Conservation (phyloP, 2,329 filamentous ascomycete species). For the Colletotrichum sublineola region DNA sequence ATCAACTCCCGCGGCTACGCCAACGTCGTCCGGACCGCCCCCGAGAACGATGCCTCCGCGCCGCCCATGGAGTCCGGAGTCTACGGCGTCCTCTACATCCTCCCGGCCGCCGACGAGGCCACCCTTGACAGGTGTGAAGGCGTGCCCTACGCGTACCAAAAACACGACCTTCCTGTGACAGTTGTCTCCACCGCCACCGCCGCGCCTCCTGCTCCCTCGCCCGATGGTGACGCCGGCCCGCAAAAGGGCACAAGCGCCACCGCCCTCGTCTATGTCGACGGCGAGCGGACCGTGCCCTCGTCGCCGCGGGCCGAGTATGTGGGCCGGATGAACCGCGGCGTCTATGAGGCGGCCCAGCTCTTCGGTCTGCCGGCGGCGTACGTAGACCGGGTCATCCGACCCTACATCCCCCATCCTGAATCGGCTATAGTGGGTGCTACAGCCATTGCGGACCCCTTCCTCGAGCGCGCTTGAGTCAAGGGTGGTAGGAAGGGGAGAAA, state of each 20-base stretch:
- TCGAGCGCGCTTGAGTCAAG: not conserved
- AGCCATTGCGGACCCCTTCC: slow-evolving; percentile 7
- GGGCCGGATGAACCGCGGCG: slow-evolving; percentile 72
- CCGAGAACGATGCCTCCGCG: not conserved
- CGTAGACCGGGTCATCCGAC: slow-evolving; percentile 66
- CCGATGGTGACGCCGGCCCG: not conserved
- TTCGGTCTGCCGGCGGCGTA: slow-evolving; percentile 69
- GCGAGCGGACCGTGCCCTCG: slow-evolving; percentile 53
- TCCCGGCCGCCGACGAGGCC: slow-evolving; percentile 64
- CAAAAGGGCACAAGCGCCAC: not conserved
- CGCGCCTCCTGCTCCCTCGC: slow-evolving; percentile 9
- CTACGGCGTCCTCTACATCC: slow-evolving; percentile 69
- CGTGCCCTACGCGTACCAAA: slow-evolving; percentile 73
- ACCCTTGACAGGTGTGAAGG: slow-evolving; percentile 71
- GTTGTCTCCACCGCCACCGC: slow-evolving; percentile 46
- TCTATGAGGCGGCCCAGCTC: slow-evolving; percentile 67
- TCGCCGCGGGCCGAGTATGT: slow-evolving; percentile 70
- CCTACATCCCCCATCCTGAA: slow-evolving; percentile 49
- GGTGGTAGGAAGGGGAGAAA: not conserved
- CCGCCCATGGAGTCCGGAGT: slow-evolving; percentile 54
- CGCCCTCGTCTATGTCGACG: slow-evolving; percentile 73
- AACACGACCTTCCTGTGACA: slow-evolving; percentile 60
- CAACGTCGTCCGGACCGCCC: slow-evolving; percentile 66
- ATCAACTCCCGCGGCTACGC: slow-evolving; percentile 78
- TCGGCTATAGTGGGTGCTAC: not conserved